Conservation (phyloP, 73 alveolate genomes). For the Paramecium bursaria region DNA sequence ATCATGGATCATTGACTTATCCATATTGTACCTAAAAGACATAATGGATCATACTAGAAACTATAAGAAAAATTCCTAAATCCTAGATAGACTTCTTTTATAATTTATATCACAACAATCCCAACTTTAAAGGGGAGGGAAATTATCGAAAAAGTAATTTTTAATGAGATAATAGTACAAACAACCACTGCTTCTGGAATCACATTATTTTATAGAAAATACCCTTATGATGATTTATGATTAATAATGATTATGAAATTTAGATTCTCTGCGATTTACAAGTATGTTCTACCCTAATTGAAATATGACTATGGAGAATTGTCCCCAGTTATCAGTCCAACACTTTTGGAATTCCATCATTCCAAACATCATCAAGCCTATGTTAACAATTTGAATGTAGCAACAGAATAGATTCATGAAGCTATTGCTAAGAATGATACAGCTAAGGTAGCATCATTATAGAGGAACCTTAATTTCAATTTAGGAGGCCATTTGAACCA, state of each 20-base stretch:
- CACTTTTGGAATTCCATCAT: constrained; percentile 85
- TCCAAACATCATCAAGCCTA: constrained; percentile 89
- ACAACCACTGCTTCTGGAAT: no score
- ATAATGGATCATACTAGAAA: constrained; percentile 10
- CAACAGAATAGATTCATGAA: constrained; percentile 77
- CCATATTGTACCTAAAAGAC: constrained; percentile 39
- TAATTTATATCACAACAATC: constrained; percentile 30
- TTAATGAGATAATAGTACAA: no score
- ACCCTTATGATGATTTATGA: no score
- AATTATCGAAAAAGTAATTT: constrained; percentile 29
- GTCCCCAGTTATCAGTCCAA: constrained; percentile 88
- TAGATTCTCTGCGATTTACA: no score
- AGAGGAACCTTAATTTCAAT: constrained; percentile 78
- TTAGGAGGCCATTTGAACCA: constrained; percentile 92
- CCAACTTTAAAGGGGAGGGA: not conserved
- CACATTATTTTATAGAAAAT: no score
- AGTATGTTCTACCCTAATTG: constrained; percentile 55
- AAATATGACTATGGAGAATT: constrained; percentile 68
- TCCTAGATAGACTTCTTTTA: constrained; percentile 11
- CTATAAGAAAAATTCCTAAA: not conserved
- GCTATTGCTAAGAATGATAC: constrained; percentile 82
- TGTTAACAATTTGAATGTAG: constrained; percentile 81
- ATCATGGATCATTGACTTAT: constrained; percentile 25
- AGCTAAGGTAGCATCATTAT: constrained; percentile 72
- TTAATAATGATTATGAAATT: no score